These are phyloP conservation scores for Termitomyces sp. DNA, from an alignment of 768 basidiomycete species.

Conservation along the genomic window DNA sequence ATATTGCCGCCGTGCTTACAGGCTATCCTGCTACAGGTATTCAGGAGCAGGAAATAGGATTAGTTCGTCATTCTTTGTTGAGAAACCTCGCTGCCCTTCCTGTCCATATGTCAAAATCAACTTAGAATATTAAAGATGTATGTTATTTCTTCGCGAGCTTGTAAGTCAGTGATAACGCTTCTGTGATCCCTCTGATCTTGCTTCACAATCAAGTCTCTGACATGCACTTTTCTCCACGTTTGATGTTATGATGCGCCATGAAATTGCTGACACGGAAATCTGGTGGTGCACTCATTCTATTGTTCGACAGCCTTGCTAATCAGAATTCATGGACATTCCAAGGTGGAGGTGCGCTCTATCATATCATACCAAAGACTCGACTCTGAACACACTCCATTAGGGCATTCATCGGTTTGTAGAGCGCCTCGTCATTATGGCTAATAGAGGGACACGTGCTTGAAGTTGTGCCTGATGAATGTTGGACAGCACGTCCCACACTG, in stretches of 20 bases:
- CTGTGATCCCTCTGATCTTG: background rate
- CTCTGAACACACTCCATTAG: background rate
- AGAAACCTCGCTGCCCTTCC: background rate
- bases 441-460: slow-evolving; percentile 2
- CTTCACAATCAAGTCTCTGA: background rate
- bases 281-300: slow-evolving; percentile 15
- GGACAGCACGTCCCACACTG: slow-evolving; percentile 8
- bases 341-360: too few relatives aligned
- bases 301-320: slow-evolving; percentile 29
- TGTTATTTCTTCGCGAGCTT: too few relatives aligned
- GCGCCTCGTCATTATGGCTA: slow-evolving; percentile 7
- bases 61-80: background rate
- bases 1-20: background rate
- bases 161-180: too few relatives aligned
- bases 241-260: slow-evolving; percentile 18
- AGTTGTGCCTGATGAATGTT: slow-evolving; percentile 3
- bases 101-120: too few relatives aligned
- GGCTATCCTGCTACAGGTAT: background rate
- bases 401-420: slow-evolving; percentile 8
- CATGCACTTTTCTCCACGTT: slow-evolving; percentile 15
- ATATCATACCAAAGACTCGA: slow-evolving; percentile 4
- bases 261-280: slow-evolving; percentile 10
- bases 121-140: too few relatives aligned
- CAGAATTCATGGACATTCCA: slow-evolving; percentile 3
- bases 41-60: background rate